Percentiles rank a stretch among this genome's conserved stretches.
Evolutionary conservation across 345 rosid genomes (phyloP).

Genomic region (Raphanus raphanistrum): DNA sequence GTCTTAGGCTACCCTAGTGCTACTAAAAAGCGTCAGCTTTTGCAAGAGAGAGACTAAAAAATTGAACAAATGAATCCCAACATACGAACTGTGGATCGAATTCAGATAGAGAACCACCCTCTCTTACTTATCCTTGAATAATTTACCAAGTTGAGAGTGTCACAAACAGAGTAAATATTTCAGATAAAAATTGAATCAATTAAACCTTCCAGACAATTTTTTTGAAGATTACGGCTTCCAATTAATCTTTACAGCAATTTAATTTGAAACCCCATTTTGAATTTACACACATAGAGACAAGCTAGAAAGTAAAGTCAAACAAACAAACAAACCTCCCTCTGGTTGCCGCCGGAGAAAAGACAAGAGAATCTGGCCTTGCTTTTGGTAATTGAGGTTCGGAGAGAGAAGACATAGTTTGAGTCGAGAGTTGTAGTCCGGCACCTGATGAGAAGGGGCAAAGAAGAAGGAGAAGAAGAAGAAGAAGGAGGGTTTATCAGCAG

Average conservation of each 20-base stretch:
- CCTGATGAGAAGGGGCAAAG: constrained; percentile 39
- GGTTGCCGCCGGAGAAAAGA: constrained; percentile 62
- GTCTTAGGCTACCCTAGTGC: background rate
- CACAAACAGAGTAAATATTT: background rate
- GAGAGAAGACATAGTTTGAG: constrained; percentile 45
- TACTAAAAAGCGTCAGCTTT: too few relatives aligned
- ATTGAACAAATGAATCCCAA: background rate
- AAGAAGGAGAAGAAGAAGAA: constrained; percentile 41
- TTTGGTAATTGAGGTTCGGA: constrained; percentile 40
- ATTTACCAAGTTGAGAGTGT: background rate
- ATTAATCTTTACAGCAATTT: background rate
- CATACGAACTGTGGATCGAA: background rate
- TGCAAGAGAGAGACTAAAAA: too few relatives aligned
- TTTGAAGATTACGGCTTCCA: background rate
- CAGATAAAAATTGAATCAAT: background rate
- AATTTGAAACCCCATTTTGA: background rate
- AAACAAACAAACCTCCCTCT: constrained; percentile 52
- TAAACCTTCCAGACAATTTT: background rate
- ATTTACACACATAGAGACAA: background rate
- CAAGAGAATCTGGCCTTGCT: constrained; percentile 63
- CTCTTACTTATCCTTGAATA: too few relatives aligned
- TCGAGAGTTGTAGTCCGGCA: constrained; percentile 21
- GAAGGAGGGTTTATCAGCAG: constrained; percentile 42
- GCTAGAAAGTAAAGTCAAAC: background rate
- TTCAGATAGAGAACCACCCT: background rate